Evolutionary conservation across 352 stramenopile genomes (phyloP).

Genomic region (Albugo laibachii): DNA sequence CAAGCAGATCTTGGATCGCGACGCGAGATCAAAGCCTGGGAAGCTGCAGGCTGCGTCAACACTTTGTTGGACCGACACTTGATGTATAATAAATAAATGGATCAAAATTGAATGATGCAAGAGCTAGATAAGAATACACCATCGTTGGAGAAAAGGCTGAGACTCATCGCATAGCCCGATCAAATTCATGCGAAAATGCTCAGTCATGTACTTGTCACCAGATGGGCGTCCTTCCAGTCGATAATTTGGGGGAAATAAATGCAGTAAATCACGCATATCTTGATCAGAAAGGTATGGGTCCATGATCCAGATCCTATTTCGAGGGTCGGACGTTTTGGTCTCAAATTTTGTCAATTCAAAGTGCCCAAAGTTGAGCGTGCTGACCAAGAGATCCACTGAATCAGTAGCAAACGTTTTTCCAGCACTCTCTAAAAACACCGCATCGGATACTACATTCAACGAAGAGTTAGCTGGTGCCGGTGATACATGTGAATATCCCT

Average conservation of each 20-base stretch:
- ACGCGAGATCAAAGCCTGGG: slow-evolving; percentile 46
- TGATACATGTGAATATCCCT: slow-evolving; percentile 5
- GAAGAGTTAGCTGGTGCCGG: neutral
- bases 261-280: slow-evolving; percentile 31
- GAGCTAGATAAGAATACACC: slow-evolving; percentile 41
- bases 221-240: slow-evolving; percentile 28
- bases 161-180: slow-evolving; percentile 34
- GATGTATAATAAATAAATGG: too few species aligned
- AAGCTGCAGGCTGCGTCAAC: slow-evolving; percentile 22
- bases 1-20: slow-evolving; percentile 71
- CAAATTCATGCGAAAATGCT: slow-evolving; percentile 27
- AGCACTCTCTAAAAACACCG: slow-evolving; percentile 50
- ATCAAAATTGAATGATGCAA: neutral
- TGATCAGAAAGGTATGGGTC: slow-evolving; percentile 58
- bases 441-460: slow-evolving; percentile 29
- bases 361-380: slow-evolving; percentile 42
- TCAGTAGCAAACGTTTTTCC: slow-evolving; percentile 27
- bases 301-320: slow-evolving; percentile 27
- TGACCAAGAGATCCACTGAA: slow-evolving; percentile 25
- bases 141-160: slow-evolving; percentile 36
- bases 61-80: slow-evolving; percentile 12
- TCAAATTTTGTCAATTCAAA: neutral
- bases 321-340: neutral
- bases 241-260: slow-evolving; percentile 15
- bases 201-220: slow-evolving; percentile 19